Percentiles rank a stretch among this genome's conserved stretches.
These are phyloP conservation scores for Nicotiana undulata DNA, from an alignment of 257 asterid species.

Conservation along the genomic window DNA sequence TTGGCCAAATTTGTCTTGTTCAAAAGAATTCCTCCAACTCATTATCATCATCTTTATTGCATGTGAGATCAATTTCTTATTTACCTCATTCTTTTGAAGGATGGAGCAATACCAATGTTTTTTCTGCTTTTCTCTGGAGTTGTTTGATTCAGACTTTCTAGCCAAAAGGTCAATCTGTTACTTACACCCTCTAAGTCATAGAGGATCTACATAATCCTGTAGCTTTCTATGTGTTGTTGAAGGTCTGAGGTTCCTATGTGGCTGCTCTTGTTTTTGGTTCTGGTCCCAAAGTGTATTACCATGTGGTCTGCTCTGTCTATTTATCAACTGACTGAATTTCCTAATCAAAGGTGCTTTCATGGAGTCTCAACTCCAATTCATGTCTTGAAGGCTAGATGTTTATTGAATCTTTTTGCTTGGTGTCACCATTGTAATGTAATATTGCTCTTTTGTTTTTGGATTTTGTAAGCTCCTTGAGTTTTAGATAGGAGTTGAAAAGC, in stretches of 20 bases:
- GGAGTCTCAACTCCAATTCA: too few species aligned
- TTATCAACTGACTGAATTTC: slow-evolving; percentile 6
- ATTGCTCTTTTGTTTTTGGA: too few species aligned
- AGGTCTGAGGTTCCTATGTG: neutral
- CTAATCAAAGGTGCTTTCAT: neutral
- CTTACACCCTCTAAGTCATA: neutral
- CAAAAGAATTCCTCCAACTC: neutral
- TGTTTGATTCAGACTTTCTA: neutral
- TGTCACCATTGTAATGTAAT: too few species aligned
- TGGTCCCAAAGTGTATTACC: neutral
- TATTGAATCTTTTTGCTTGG: too few species aligned
- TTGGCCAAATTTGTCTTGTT: neutral
- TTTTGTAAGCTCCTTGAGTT: too few species aligned
- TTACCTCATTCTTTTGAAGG: slow-evolving; percentile 6
- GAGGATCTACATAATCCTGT: neutral
- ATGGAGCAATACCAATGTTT: neutral
- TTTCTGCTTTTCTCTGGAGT: neutral
- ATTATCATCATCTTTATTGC: neutral
- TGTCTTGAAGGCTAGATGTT: too few species aligned
- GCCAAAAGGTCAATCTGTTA: neutral
- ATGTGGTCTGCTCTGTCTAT: slow-evolving; percentile 12
- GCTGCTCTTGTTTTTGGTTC: neutral
- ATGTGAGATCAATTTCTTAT: neutral
- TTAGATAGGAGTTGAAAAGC: too few species aligned
- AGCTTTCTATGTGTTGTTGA: neutral